These are phyloP conservation scores for Maudiozyma pseudohumilis DNA, from an alignment of 805 yeast genomes.

Conservation along the genomic window DNA sequence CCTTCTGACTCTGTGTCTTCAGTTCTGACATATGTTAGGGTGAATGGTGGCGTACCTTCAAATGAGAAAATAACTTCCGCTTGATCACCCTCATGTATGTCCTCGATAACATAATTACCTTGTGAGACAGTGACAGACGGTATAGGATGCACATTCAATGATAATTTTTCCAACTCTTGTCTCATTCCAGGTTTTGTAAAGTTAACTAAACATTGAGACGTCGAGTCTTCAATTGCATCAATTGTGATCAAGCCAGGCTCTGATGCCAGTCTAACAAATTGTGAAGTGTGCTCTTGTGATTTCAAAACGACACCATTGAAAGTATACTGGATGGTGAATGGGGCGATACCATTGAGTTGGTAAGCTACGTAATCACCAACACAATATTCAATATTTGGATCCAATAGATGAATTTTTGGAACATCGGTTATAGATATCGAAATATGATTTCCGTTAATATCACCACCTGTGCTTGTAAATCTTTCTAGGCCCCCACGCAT, in stretches of 20 bases:
- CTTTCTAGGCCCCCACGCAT: conserved; percentile 59
- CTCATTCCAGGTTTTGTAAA: conserved; percentile 34
- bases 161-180: conserved; percentile 26
- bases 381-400: conserved; percentile 50
- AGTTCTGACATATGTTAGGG: conserved; percentile 73
- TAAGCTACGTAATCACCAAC: conserved; percentile 86
- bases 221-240: conserved; percentile 61
- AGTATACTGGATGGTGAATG: conserved; percentile 64
- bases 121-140: conserved; percentile 78
- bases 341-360: conserved; percentile 67
- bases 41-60: conserved; percentile 85
- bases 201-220: conserved; percentile 61
- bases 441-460: conserved; percentile 30
- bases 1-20: conserved; percentile 36
- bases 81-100: conserved; percentile 90
- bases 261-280: conserved; percentile 63
- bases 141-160: conserved; percentile 40
- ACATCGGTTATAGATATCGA: conserved; percentile 61
- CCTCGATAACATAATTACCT: conserved; percentile 66
- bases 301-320: conserved; percentile 55
- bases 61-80: conserved; percentile 78
- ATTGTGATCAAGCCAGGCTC: conserved; percentile 70
- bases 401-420: conserved; percentile 50
- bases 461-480: conserved; percentile 15
- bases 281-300: conserved; percentile 41